phyloP scores from a whole-genome alignment of 805 yeast species.

The Metschnikowia anglica region DNA sequence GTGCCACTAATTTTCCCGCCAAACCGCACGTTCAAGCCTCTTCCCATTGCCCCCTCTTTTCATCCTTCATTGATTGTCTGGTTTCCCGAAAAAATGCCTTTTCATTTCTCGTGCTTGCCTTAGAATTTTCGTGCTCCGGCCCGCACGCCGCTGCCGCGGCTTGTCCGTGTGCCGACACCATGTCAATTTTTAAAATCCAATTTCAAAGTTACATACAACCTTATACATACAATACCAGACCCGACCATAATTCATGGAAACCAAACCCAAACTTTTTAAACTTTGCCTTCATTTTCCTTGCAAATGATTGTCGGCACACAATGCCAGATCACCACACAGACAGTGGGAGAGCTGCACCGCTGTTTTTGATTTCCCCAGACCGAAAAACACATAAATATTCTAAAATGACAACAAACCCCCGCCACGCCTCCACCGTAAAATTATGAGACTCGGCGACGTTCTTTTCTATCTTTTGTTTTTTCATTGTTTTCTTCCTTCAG shows the following conservation, averaged over 20 bases:
- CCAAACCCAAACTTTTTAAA: background rate
- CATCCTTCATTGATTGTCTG: too few species aligned
- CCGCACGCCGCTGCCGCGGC: too few species aligned
- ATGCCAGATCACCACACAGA: background rate
- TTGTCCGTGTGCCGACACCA: background rate
- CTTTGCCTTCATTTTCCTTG: background rate
- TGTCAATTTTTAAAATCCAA: conserved; percentile 1
- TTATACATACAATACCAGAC: conserved; percentile 10
- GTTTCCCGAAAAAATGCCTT: too few species aligned
- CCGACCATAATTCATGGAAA: conserved; percentile 8
- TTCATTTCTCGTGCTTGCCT: too few species aligned
- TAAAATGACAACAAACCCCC: too few species aligned
- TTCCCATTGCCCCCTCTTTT: too few species aligned
- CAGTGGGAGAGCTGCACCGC: background rate
- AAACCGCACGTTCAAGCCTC: too few species aligned
- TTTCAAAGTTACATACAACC: conserved; percentile 9
- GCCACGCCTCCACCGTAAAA: background rate
- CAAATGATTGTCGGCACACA: conserved; percentile 3
- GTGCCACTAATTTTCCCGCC: too few species aligned
- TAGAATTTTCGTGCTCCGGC: background rate
- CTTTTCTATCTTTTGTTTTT: background rate
- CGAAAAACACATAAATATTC: conserved; percentile 4
- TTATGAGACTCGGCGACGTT: background rate
- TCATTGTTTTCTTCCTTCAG: too few species aligned
- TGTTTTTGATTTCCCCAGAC: conserved; percentile 8